phyloP scores from a whole-genome alignment of 2,329 filamentous ascomycete genomes.

The Fusarium falciforme region DNA sequence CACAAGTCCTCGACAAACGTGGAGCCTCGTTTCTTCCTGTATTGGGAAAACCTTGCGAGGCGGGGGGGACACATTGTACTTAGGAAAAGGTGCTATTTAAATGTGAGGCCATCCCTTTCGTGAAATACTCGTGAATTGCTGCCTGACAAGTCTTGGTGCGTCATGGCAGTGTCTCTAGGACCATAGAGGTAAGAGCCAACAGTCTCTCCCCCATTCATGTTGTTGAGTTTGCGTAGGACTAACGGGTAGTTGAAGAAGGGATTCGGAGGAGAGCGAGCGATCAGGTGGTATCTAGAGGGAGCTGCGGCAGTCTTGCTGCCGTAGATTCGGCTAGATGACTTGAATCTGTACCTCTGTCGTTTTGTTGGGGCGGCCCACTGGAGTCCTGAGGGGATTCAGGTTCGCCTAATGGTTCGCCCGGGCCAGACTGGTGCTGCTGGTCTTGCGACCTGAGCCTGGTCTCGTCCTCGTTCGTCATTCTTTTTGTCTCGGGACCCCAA shows the following conservation, averaged over 20 bases:
- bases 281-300: background rate
- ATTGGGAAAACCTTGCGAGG: slow-evolving; percentile 24
- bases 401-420: background rate
- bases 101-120: background rate
- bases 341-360: slow-evolving; percentile 8
- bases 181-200: slow-evolving; percentile 15
- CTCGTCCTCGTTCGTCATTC: background rate
- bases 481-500: background rate
- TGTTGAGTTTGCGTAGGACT: slow-evolving; percentile 33
- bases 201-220: background rate
- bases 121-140: background rate
- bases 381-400: background rate
- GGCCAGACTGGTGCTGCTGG: background rate
- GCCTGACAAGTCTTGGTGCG: background rate
- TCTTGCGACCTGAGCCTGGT: background rate
- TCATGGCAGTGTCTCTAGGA: background rate
- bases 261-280: background rate
- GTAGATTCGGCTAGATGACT: background rate
- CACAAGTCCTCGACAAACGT: background rate
- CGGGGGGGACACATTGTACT: slow-evolving; percentile 23
- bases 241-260: slow-evolving; percentile 22
- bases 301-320: background rate
- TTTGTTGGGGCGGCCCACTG: background rate
- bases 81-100: slow-evolving; percentile 37
- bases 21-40: background rate